Base-by-base conservation (phyloP, 2,329 filamentous ascomycete species). In the Alternaria postmessia region DNA sequence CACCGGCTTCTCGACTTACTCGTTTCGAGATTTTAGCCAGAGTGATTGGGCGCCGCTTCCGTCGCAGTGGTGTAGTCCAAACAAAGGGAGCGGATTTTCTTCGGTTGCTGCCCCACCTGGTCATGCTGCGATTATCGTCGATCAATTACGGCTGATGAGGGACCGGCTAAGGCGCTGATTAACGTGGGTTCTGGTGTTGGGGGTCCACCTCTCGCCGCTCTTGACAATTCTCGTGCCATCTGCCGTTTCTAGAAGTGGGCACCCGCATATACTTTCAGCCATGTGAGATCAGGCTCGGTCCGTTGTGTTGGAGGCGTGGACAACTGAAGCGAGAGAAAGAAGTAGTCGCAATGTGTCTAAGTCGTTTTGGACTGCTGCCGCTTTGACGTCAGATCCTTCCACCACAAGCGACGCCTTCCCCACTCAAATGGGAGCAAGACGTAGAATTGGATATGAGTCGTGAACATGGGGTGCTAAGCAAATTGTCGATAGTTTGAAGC, bases 161-260 rank as follows among this genome's bases (percentile, higher is more conserved):
- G 28, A 39, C 46, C 47, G 48, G 54, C 58, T 53, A 42, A 48
- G 57, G 42, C 48, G 28, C 42, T 48, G 41, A 22, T 52, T 43
- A 49, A 57, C 48, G 42, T 22, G 58, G 28, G 32, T 61, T 24
- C 34, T 44, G 43, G 48, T 42, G 39, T 52, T 53, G 58, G 38
- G 44, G 54, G 26, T 51, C n/a, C 16, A 47, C 32, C 22, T 46
- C 24, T 56, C 39, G 52, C 30, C 24, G 53, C 32, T 24, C 32
- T 39, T 59, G 22, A 41, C 22, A 46, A 51, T 51, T 36, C 16
- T 51, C 34, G 26, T 34, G 20, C 47, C 34, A 32, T 51, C 32
- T 52, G 47, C 36, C 36, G 28, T 26, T 20, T 30, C 18, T 44
- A 14, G 39, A n/a, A 22, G 36, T 48, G 7, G 34, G 34, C 34